phyloP scores from a whole-genome alignment of 306 rosid species.

The Prunus salicina region DNA sequence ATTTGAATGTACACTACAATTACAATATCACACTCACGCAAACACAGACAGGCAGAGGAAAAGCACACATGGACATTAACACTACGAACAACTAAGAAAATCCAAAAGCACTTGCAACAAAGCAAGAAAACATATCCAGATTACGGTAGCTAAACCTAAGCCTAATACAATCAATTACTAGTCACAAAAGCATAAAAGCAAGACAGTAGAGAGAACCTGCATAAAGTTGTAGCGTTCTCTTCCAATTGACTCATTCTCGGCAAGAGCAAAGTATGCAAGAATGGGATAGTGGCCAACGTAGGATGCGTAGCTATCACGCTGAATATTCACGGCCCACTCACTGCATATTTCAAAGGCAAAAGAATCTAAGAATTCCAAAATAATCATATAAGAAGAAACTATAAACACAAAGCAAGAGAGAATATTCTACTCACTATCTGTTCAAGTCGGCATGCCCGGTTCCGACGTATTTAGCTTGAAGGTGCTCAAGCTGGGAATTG shows the following conservation, averaged over 20 bases:
- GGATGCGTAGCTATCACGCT: constrained; percentile 96
- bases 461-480: constrained; percentile 95
- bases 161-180: neutral
- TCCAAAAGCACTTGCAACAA: neutral
- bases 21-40: neutral
- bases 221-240: constrained; percentile 86
- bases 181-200: neutral
- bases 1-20: neutral
- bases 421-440: constrained; percentile 62
- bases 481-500: constrained; percentile 94
- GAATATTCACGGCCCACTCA: constrained; percentile 97
- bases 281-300: constrained; percentile 87
- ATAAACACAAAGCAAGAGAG: neutral
- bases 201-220: constrained; percentile 53
- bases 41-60: neutral
- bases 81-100: neutral
- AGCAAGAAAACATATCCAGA: neutral
- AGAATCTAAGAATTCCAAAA: neutral
- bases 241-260: constrained; percentile 94
- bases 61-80: neutral
- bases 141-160: neutral
- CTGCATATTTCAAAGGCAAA: constrained; percentile 24
- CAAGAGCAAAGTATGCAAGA: constrained; percentile 68
- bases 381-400: neutral
- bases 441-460: constrained; percentile 91